These are phyloP conservation scores for Dalbergia oliveri DNA, from an alignment of 306 rosid genomes.

Conservation along the genomic window DNA sequence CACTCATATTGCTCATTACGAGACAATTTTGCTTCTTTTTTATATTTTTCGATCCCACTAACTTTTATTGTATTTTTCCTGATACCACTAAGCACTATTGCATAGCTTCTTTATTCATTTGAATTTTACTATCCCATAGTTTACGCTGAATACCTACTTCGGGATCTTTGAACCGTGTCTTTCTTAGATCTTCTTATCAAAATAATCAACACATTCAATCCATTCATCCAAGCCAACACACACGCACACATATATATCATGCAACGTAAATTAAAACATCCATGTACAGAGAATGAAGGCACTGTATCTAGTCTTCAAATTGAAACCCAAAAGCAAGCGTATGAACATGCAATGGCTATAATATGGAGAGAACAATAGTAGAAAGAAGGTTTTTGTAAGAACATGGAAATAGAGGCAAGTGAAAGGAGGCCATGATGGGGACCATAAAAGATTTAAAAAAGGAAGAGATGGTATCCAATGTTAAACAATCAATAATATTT, in stretches of 20 bases:
- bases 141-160: neutral
- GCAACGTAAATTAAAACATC: too few relatives aligned
- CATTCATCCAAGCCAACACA: neutral
- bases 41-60: neutral
- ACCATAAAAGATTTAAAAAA: neutral
- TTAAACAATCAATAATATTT: conserved; percentile 59
- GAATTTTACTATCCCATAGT: neutral
- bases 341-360: neutral
- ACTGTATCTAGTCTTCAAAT: conserved; percentile 1
- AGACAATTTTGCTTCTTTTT: neutral
- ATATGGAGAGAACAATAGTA: neutral
- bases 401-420: neutral
- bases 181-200: neutral
- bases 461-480: conserved; percentile 69
- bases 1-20: neutral
- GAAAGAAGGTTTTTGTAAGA: conserved; percentile 32
- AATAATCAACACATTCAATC: neutral
- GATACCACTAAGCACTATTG: neutral
- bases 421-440: neutral
- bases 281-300: neutral
- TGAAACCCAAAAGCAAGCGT: neutral
- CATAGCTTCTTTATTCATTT: neutral
- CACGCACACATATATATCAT: too few relatives aligned
- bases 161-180: neutral
- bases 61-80: too few relatives aligned